Evolutionary conservation across 768 basidiomycete genomes (phyloP).

Genomic region (Mycena albidolilacea): DNA sequence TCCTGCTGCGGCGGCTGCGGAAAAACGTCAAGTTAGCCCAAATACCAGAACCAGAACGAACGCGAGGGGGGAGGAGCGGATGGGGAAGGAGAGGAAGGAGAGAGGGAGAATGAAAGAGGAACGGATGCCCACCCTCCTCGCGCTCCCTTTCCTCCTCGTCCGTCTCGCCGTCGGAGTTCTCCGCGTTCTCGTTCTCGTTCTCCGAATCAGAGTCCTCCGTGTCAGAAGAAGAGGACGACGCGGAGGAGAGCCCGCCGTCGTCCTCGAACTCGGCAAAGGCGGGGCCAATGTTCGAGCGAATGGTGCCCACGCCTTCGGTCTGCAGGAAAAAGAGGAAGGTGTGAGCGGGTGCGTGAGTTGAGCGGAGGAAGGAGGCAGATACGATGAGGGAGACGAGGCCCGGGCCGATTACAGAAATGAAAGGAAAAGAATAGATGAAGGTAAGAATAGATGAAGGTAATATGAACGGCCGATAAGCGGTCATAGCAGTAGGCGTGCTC

Average conservation of each 20-base stretch:
- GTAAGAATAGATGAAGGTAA: too few relatives aligned
- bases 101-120: background rate
- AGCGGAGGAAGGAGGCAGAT: constrained; percentile 12
- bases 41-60: too few relatives aligned
- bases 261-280: constrained; percentile 77
- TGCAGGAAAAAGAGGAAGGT: constrained; percentile 46
- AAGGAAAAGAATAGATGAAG: background rate
- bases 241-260: constrained; percentile 80
- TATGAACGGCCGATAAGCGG: constrained; percentile 1
- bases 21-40: background rate
- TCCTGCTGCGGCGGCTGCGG: background rate
- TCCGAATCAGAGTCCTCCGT: constrained; percentile 42
- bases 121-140: constrained; percentile 37
- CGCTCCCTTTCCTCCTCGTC: constrained; percentile 41
- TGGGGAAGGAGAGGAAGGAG: background rate
- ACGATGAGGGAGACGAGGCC: background rate
- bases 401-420: background rate
- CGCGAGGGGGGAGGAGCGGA: too few relatives aligned
- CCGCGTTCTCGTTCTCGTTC: background rate
- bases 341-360: background rate
- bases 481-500: background rate
- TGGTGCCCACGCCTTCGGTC: constrained; percentile 91
- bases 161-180: background rate
- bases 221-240: constrained; percentile 44
- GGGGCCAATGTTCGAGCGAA: constrained; percentile 74